Evolutionary conservation across 2,329 filamentous ascomycete genomes (phyloP), one percentile per base, ranked within the genome.

Genomic region (Fusarium praegraminearum): DNA sequence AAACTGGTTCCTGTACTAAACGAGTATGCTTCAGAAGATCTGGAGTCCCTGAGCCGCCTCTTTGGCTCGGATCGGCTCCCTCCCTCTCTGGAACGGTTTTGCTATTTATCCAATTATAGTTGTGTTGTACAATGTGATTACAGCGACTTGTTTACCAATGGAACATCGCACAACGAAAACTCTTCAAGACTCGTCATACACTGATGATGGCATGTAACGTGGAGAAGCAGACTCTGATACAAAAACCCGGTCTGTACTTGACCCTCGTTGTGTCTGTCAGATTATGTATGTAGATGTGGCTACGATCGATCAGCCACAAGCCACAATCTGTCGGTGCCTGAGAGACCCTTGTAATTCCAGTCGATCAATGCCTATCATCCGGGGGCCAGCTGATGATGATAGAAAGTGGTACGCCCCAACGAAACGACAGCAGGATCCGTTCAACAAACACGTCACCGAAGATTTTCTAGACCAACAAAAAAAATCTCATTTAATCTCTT

Each of bases 391-490:
- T 22, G 41, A 33, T 52, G 49, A 30, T 63, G 49, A 38, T 63
- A 49, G 33, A 28, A 52, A 52, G 49, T 41, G 49, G 33, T 50
- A 22, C 46, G 46, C 52, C 67, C 67, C 67, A 70, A 70, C 67
- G 49, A 52, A 70, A 70, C 67, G 35, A 52, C n/a, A 68, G 52
- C 47, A 44, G 49, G 44, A 57, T 45, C 46, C 40, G 35, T 70
- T 59, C 62, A 68, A 68, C 62, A 70, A 67, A 70, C 63, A 45
- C 67, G 56, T 67, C 67, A 54, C 56, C 49, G 15, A 52, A 52
- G 24, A 22, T 52, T 41, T 52, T 41, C 24, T 30, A 28, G 7
- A 6, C 8, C n/a, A 41, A 52, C 49, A 30, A 26, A 12, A 36
- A 24, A 47, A 36, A 26, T 26, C 3, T 26, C 33, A 40, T 22